phyloP scores from a whole-genome alignment of 352 stramenopile genomes.

The Globisporangium viniferum region DNA sequence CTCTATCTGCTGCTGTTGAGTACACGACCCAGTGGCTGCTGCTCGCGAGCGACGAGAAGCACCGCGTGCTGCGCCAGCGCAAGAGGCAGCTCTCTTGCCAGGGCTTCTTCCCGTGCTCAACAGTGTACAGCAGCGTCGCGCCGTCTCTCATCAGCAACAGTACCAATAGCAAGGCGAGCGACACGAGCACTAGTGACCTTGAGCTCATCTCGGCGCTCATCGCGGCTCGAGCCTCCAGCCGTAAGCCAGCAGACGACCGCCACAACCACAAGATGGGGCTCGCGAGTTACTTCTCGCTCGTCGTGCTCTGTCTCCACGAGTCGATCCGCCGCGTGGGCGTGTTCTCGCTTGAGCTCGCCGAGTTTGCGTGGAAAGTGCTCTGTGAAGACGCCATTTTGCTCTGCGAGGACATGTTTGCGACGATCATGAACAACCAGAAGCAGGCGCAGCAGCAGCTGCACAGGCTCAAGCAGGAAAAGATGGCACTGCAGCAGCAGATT shows the following conservation, averaged over 20 bases:
- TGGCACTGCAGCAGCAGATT: conserved; percentile 22
- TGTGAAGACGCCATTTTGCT: conserved; percentile 25
- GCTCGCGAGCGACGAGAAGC: conserved; percentile 14
- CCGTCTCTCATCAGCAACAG: not conserved
- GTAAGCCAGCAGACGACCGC: not conserved
- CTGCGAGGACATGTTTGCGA: conserved; percentile 20
- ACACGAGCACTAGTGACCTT: not conserved
- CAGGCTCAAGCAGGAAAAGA: conserved; percentile 20
- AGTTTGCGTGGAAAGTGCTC: conserved; percentile 27
- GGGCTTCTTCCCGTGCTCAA: conserved; percentile 19
- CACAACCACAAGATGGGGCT: conserved; percentile 14
- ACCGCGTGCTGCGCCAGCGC: conserved; percentile 8
- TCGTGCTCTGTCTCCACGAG: conserved; percentile 39
- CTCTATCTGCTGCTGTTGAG: too few species aligned
- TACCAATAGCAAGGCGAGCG: not conserved
- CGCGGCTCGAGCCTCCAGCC: not conserved
- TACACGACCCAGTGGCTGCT: conserved; percentile 18
- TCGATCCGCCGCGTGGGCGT: conserved; percentile 25
- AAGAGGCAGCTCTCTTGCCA: conserved; percentile 21
- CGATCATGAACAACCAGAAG: conserved; percentile 10
- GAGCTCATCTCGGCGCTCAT: conserved; percentile 2
- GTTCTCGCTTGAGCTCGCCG: conserved; percentile 33
- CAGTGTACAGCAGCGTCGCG: not conserved
- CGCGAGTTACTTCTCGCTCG: conserved; percentile 27
- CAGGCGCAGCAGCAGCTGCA: conserved; percentile 20